Evolutionary conservation across 345 rosid genomes (phyloP), one percentile per base, ranked within the genome.

Genomic region (Eucalyptus cloeziana): DNA sequence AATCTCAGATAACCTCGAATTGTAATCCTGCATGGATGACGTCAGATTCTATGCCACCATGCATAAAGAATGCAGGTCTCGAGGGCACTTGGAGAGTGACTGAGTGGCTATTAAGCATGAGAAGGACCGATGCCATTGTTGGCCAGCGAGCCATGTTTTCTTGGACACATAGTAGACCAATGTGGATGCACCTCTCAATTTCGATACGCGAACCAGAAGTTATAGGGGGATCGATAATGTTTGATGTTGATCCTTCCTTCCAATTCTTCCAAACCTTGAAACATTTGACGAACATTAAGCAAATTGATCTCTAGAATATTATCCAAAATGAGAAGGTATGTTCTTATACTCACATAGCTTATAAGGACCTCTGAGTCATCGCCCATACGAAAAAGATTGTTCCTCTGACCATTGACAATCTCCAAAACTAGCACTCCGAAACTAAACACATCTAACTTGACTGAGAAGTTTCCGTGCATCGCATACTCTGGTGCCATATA

Each of bases 201-300:
- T 95, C 96, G 21, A 44, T 85, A 37, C 89, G 51, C 2, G 92
- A 92, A 80, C 92, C 89, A 14, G n/a, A 83, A 11, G 86, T 87
- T 76, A 96, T 62, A 37, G 10, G 90, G 2, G 93, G 91, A 88
- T 95, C 96, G 3, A 95, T 87, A 6, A 96, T 47, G 54, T 93
- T 91, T 31, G 80, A 12, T 12, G 86, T 67, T 10, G 88, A 51
- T 15, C 92, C 94, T 89, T 94, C 93, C 50, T 88, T 93, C 97
- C 96, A 95, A 51, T 89, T 90, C 87, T 86, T 93, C 97, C 97
- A 96, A 37, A 94, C 93, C 95, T 95, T 69, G 80, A 93, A 79
- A 64, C 86, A 80, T 43, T 7, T 87, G 47, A 27, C 40, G 60
- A 67, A 69, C 80, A 69, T 4, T 69, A 0, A 17, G 21, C 24